Percentiles rank a stretch among this genome's conserved stretches.
Conservation (phyloP, 2,329 filamentous ascomycete species). For the Exophiala viscosa region DNA sequence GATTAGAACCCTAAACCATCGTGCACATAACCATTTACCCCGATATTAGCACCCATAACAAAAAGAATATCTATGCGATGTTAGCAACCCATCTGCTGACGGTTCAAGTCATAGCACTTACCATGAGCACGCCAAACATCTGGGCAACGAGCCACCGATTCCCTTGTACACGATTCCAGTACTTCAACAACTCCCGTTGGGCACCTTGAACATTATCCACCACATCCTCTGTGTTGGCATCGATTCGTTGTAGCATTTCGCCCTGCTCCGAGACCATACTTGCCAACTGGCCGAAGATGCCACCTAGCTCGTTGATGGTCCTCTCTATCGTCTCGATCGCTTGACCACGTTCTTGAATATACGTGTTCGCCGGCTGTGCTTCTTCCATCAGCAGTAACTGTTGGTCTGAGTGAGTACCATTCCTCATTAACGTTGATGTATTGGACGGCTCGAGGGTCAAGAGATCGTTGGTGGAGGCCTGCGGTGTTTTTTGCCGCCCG, state of each 20-base stretch:
- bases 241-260: slow-evolving; percentile 86
- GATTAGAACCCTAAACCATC: not conserved
- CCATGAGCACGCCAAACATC: slow-evolving; percentile 79
- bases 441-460: slow-evolving; percentile 73
- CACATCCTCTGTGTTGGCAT: slow-evolving; percentile 95
- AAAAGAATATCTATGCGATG: slow-evolving; percentile 66
- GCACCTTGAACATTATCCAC: slow-evolving; percentile 98
- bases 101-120: slow-evolving; percentile 27
- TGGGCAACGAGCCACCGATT: slow-evolving; percentile 93
- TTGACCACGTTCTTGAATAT: slow-evolving; percentile 89
- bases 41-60: slow-evolving; percentile 67
- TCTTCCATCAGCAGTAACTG: slow-evolving; percentile 92
- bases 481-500: slow-evolving; percentile 56
- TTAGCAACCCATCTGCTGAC: slow-evolving; percentile 1
- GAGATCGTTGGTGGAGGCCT: slow-evolving; percentile 61
- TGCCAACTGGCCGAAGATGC: slow-evolving; percentile 90
- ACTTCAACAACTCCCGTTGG: slow-evolving; percentile 91
- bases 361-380: slow-evolving; percentile 76
- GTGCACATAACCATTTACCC: slow-evolving; percentile 20
- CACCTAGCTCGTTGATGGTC: slow-evolving; percentile 86
- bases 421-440: slow-evolving; percentile 45
- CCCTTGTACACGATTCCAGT: slow-evolving; percentile 89
- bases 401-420: slow-evolving; percentile 67
- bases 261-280: slow-evolving; percentile 97
- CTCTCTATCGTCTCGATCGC: slow-evolving; percentile 96